A percentile compares a stretch with the other conserved stretches of the same genome.
These are phyloP conservation scores for Yamadazyma kanchanaburiensis DNA, from an alignment of 1,139 yeast species.

Conservation along the genomic window DNA sequence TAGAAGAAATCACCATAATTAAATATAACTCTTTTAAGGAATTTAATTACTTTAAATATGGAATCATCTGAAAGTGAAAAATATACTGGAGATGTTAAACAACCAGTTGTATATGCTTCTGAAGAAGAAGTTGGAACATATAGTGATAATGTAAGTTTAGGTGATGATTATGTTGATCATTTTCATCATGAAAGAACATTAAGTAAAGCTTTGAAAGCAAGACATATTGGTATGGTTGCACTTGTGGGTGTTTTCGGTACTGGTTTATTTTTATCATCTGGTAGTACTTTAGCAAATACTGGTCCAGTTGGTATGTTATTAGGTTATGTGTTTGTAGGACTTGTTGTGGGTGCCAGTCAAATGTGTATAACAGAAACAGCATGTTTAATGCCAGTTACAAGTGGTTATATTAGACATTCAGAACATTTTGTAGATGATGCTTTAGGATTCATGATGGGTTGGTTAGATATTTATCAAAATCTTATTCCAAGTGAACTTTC, in stretches of 20 bases:
- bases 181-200: constrained; percentile 16
- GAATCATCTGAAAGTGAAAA: too few species aligned
- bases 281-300: constrained; percentile 54
- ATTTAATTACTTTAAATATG: too few species aligned
- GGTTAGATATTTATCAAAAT: constrained; percentile 55
- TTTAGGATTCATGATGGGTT: constrained; percentile 55
- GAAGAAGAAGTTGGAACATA: constrained; percentile 9
- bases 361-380: constrained; percentile 60
- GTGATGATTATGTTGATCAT: constrained; percentile 9
- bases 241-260: constrained; percentile 42
- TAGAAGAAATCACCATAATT: too few species aligned
- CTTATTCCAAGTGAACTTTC: constrained; percentile 38
- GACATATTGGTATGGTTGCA: constrained; percentile 42
- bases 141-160: not conserved
- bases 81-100: too few species aligned
- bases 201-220: constrained; percentile 29
- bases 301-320: constrained; percentile 67
- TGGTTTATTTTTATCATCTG: constrained; percentile 63
- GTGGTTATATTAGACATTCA: constrained; percentile 53
- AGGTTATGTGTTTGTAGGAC: constrained; percentile 41
- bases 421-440: constrained; percentile 55
- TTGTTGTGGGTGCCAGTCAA: constrained; percentile 47
- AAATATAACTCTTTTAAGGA: too few species aligned
- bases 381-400: constrained; percentile 59
- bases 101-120: constrained; percentile 5